Evolutionary conservation across 2,329 filamentous ascomycete genomes (phyloP).

Genomic region (Botrytis fragariae): DNA sequence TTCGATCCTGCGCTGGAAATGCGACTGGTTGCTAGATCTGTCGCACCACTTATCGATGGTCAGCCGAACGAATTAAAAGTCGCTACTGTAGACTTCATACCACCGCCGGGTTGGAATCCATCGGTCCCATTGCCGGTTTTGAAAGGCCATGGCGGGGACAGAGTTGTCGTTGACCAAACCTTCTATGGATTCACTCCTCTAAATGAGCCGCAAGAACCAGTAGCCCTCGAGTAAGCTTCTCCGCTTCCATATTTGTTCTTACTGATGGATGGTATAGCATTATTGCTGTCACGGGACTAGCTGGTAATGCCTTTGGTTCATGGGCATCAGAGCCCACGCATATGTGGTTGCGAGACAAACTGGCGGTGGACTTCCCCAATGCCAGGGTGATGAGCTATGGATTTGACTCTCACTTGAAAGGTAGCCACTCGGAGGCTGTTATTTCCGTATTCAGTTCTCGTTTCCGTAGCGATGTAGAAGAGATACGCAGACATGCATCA

Average conservation of each 20-base stretch:
- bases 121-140: constrained; percentile 6
- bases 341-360: constrained; percentile 41
- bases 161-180: constrained; percentile 19
- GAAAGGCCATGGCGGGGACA: constrained; percentile 7
- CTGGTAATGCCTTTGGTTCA: constrained; percentile 41
- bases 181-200: constrained; percentile 20
- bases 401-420: constrained; percentile 36
- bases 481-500: constrained; percentile 23
- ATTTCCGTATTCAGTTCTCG: constrained; percentile 17
- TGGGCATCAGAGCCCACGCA: constrained; percentile 40
- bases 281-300: constrained; percentile 45
- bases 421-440: constrained; percentile 11
- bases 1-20: constrained; percentile 5
- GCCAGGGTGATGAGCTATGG: constrained; percentile 38
- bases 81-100: constrained; percentile 19
- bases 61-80: constrained; percentile 10
- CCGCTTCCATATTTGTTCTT: neutral
- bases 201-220: constrained; percentile 13
- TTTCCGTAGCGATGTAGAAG: constrained; percentile 30
- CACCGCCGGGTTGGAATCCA: constrained; percentile 12
- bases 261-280: constrained; percentile 13
- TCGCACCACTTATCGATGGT: constrained; percentile 14
- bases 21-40: constrained; percentile 11
- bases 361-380: constrained; percentile 38
- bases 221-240: constrained; percentile 13